A percentile compares a stretch with the other conserved stretches of the same genome.
phyloP scores from a whole-genome alignment of 2,329 filamentous ascomycete genomes.

The Nemania sp. region DNA sequence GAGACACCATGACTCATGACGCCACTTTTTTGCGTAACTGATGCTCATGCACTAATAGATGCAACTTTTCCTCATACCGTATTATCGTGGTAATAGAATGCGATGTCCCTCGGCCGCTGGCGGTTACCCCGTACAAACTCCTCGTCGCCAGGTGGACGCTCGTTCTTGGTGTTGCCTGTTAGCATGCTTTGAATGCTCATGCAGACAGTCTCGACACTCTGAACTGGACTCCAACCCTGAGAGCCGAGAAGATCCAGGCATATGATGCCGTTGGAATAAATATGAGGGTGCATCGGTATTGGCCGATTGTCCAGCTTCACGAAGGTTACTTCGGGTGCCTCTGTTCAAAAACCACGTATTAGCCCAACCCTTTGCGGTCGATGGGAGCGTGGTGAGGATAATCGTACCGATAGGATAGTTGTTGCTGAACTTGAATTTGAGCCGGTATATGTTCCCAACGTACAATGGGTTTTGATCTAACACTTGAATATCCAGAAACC shows the following conservation, averaged over 20 bases:
- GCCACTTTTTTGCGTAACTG: conserved; percentile 2
- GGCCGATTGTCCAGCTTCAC: conserved; percentile 65
- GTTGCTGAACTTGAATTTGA: conserved; percentile 84
- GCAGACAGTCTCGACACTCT: conserved; percentile 95
- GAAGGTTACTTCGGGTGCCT: conserved; percentile 94
- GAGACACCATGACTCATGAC: conserved; percentile 2
- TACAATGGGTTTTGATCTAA: conserved; percentile 92
- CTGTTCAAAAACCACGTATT: conserved; percentile 50
- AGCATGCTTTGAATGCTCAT: conserved; percentile 99
- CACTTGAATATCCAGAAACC: conserved; percentile 90
- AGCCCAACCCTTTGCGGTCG: conserved; percentile 4
- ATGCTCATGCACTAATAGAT: neutral
- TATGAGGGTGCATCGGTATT: conserved; percentile 94
- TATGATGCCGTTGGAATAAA: conserved; percentile 98
- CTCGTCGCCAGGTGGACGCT: conserved; percentile 86
- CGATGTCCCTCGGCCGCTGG: conserved; percentile 82
- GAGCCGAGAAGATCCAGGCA: conserved; percentile 89
- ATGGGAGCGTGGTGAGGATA: conserved; percentile 1
- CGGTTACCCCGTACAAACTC: conserved; percentile 85
- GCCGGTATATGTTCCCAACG: conserved; percentile 74
- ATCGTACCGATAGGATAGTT: conserved; percentile 85
- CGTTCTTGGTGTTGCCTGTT: conserved; percentile 89
- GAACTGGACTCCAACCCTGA: conserved; percentile 93
- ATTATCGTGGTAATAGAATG: conserved; percentile 93
- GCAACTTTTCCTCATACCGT: conserved; percentile 57